phyloP scores from a whole-genome alignment of 768 basidiomycete genomes.

The Rubroboletus pulcherrimus region DNA sequence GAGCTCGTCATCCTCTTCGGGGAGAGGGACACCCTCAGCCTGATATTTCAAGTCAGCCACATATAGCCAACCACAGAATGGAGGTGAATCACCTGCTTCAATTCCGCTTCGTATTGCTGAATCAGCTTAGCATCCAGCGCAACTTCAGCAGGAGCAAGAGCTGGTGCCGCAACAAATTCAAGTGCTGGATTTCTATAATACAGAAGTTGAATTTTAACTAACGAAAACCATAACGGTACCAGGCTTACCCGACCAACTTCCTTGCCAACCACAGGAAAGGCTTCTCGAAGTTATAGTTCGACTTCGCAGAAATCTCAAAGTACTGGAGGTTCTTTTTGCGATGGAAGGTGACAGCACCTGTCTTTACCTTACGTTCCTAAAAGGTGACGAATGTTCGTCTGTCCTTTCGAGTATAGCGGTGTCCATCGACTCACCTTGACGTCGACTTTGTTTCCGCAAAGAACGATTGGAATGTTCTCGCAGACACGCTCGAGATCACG shows the following conservation, averaged over 20 bases:
- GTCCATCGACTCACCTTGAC: constrained; percentile 71
- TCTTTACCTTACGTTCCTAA: constrained; percentile 99
- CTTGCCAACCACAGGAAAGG: constrained; percentile 99
- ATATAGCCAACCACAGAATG: background rate
- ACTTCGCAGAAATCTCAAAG: constrained; percentile 99
- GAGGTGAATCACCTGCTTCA: constrained; percentile 51
- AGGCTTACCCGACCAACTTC: constrained; percentile 90
- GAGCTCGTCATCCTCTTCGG: constrained; percentile 94
- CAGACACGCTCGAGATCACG: constrained; percentile 99
- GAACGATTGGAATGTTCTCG: constrained; percentile 98
- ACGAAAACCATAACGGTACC: background rate
- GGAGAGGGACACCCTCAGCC: constrained; percentile 91
- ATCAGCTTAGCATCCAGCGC: constrained; percentile 76
- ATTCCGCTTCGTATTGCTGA: constrained; percentile 72
- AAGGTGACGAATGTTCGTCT: constrained; percentile 7
- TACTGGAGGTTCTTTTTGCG: constrained; percentile 99
- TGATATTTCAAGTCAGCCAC: constrained; percentile 29
- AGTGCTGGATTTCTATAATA: constrained; percentile 67
- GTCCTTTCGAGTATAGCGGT: background rate
- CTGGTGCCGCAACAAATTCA: constrained; percentile 96
- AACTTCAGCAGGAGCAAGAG: constrained; percentile 92
- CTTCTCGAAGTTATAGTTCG: constrained; percentile 99
- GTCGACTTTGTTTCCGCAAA: constrained; percentile 99
- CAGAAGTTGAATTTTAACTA: background rate
- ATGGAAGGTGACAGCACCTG: constrained; percentile 97